Conservation (phyloP, 129 eudicot genomes). For the Rutidosis leptorrhynchoides region DNA sequence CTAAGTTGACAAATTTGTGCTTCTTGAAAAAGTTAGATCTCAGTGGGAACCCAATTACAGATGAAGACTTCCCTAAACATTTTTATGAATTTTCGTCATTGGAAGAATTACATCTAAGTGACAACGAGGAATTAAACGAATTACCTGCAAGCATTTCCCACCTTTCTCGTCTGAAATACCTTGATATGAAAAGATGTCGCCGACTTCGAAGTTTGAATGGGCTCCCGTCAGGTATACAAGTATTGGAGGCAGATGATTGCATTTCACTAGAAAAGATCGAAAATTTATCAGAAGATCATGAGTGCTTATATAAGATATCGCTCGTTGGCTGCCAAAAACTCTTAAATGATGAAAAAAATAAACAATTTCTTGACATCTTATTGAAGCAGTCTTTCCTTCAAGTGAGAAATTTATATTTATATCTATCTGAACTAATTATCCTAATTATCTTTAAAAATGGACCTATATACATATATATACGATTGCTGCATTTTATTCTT, state of each 20-base stretch:
- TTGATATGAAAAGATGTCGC: background rate
- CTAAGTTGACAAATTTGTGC: background rate
- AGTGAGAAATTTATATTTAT: background rate
- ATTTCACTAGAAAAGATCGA: background rate
- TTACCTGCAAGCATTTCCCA: background rate
- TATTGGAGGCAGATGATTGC: background rate
- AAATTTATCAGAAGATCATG: slow-evolving; percentile 2
- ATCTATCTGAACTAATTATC: background rate
- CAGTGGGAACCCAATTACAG: background rate
- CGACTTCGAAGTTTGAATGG: background rate
- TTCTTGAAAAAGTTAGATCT: slow-evolving; percentile 1
- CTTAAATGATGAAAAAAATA: background rate
- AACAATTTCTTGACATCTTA: background rate
- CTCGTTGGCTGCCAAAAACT: background rate
- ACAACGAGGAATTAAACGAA: background rate
- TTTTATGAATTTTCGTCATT: background rate
- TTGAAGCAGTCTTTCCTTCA: background rate
- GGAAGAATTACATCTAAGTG: background rate
- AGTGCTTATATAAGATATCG: background rate
- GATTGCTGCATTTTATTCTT: background rate
- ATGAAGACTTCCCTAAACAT: background rate
- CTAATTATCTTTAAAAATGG: background rate
- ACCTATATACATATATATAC: too few species aligned
- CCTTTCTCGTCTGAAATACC: background rate
- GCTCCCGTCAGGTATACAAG: background rate